A percentile compares a stretch with the other conserved stretches of the same genome.
phyloP scores from a whole-genome alignment of 345 rosid species.

The Syzygium jambos region DNA sequence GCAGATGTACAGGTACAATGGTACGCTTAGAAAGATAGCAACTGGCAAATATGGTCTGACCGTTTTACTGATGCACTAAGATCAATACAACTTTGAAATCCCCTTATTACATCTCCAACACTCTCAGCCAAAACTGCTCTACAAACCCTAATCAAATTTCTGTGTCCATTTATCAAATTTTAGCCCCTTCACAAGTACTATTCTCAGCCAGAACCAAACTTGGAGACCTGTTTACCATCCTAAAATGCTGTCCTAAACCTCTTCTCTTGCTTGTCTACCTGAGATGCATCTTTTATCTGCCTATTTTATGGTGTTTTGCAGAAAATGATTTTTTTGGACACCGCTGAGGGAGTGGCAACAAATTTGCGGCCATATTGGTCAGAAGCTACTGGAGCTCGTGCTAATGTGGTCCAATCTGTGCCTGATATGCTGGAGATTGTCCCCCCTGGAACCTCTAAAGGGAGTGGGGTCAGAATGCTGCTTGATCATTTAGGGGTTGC shows the following conservation, averaged over 20 bases:
- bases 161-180: background rate
- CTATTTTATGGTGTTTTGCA: constrained; percentile 15
- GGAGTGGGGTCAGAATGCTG: constrained; percentile 59
- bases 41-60: background rate
- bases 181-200: background rate
- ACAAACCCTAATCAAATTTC: background rate
- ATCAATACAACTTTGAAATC: background rate
- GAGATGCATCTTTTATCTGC: background rate
- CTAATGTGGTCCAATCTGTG: constrained; percentile 66
- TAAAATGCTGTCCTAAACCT: background rate
- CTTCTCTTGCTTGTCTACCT: background rate
- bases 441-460: constrained; percentile 82
- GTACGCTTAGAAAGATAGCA: background rate
- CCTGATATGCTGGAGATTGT: constrained; percentile 92
- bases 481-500: constrained; percentile 74
- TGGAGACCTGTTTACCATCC: background rate
- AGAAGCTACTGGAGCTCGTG: constrained; percentile 56
- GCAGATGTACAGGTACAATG: constrained; percentile 76
- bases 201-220: background rate
- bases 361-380: constrained; percentile 79
- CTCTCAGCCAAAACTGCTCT: background rate
- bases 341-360: constrained; percentile 57
- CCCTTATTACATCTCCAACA: background rate
- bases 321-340: constrained; percentile 73
- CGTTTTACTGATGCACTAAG: background rate